phyloP scores from a whole-genome alignment of 257 asterid genomes.

The Nicotiana benthamiana region DNA sequence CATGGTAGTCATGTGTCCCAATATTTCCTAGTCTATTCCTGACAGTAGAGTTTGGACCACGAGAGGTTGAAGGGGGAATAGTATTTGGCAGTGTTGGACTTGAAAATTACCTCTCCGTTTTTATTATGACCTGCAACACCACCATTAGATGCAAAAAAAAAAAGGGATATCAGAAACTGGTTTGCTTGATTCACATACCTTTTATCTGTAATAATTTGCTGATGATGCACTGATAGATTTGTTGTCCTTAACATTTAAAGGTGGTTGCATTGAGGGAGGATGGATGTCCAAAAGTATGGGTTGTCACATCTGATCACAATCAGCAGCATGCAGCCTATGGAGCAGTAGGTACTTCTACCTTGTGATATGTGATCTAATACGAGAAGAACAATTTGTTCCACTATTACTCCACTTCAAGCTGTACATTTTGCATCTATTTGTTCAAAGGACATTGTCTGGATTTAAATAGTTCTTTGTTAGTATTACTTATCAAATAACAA shows the following conservation, averaged over 20 bases:
- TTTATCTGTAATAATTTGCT: not conserved
- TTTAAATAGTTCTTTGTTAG: not conserved
- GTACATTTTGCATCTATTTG: not conserved
- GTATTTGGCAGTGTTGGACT: not conserved
- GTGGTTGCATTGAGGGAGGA: conserved; percentile 82
- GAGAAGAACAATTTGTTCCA: not conserved
- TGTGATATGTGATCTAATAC: not conserved
- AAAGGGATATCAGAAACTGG: not conserved
- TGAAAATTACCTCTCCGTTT: not conserved
- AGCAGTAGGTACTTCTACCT: conserved; percentile 54
- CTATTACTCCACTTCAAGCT: not conserved
- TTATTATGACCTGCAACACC: not conserved
- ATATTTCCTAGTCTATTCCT: not conserved
- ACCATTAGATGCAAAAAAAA: not conserved
- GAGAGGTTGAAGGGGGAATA: not conserved
- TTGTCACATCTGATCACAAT: conserved; percentile 75
- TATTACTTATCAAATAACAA: not conserved
- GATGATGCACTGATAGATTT: conserved; percentile 2
- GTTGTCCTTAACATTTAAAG: conserved; percentile 26
- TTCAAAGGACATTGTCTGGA: not conserved
- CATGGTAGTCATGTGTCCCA: not conserved
- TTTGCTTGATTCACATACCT: not conserved
- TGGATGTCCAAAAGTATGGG: conserved; percentile 99
- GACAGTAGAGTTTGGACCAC: not conserved
- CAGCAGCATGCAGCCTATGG: conserved; percentile 90